Base-by-base conservation (phyloP, 495 filamentous ascomycete genomes). In the Entonaema liquescens region DNA sequence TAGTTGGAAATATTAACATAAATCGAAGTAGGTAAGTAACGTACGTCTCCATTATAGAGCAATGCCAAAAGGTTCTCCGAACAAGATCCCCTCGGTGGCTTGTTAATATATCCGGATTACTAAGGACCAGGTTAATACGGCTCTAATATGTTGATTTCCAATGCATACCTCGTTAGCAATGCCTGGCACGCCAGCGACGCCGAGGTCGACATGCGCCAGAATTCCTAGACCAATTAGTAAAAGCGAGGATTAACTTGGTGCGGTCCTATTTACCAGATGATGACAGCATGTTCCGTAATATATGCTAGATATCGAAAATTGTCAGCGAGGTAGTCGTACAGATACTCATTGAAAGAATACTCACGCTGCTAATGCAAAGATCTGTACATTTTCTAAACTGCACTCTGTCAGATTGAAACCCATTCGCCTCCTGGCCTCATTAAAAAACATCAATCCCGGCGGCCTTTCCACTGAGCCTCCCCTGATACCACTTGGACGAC, bases 41-140 rank as follows among this genome's bases (percentile, higher is more conserved):
- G 33, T 82, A 88, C 84, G 85, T 87, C 68, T 89, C 87, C 77
- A 87, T 84, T 33, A 88, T 81, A 9, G 83, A 80, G 67, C 87
- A 89, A 64, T 85, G 83, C 87, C 87, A 89, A 52, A 85, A 89
- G 0, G 77, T 78, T 57, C 87, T 81, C 61, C 86, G 84, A n/a
- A 87, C 77, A 28, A 86, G 69, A 62, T 88, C 83, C 5, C 81
- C 83, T 62, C 79, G 75, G 4, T 76, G 77, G 1, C 82, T 82
- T 33, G 82, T 78, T 74, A 86, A 79, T 56, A 82, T 82, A n/a
- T 80, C 78, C 0, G 82, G 78, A 44, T 82, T 80, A 65, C 84
- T 85, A 65, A 62, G 62, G 13, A 29, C 19, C 31, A 68, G 15
- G 63, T 74, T 36, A 63, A 36, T 47, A 71, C 59, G 21, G 21